Base-by-base conservation (phyloP, 768 basidiomycete genomes). In the Boletus speciosus region DNA sequence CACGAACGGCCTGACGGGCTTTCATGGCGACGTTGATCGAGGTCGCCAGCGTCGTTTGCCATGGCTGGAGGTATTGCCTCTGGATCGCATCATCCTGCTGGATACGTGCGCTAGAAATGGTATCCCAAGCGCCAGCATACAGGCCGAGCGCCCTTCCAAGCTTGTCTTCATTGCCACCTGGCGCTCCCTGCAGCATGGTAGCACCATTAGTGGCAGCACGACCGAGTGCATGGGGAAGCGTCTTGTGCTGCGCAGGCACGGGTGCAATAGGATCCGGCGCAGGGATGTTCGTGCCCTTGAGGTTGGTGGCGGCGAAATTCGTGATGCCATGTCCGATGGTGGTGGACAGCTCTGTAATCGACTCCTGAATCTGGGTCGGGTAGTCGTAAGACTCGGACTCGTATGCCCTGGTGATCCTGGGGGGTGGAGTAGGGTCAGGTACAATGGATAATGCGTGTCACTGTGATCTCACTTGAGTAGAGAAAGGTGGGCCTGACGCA, bases 191-290 rank as follows among this genome's bases (percentile, higher is more conserved):
- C 31, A 88, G 64, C 11, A 74, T 71, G 6, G 68, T 68, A 3
- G 84, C 79, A 0, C 85, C 90, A 9, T 74, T 66, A 36, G 82
- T 80, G 0, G 94, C 84, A 0, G 95, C 87, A 47, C 97, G 88
- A 19, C 85, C 80, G 49, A 98, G 82, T 0, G 97, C 96, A 63
- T 98, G 97, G 0, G 97, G 92, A 49, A 98, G 87, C 1, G 97
- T 98, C 84, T 98, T 98, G 78, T 94, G 93, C 63, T 86, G 87
- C 27, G 75, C 66, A 3, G 76, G 73, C 23, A 82, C 78, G 2
- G 82, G 76, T 0, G 84, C 71, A 41, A 82, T 64, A 19, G 86
- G 82, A 32, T 49, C 58, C 16, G 92, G 90, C 2, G 82, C 78
- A 42, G 93, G 92, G 38, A 95, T 80, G 67, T 87, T 88, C 36